Conservation (phyloP, 1,284 basidiomycete genomes). For the Tilletia indica region DNA sequence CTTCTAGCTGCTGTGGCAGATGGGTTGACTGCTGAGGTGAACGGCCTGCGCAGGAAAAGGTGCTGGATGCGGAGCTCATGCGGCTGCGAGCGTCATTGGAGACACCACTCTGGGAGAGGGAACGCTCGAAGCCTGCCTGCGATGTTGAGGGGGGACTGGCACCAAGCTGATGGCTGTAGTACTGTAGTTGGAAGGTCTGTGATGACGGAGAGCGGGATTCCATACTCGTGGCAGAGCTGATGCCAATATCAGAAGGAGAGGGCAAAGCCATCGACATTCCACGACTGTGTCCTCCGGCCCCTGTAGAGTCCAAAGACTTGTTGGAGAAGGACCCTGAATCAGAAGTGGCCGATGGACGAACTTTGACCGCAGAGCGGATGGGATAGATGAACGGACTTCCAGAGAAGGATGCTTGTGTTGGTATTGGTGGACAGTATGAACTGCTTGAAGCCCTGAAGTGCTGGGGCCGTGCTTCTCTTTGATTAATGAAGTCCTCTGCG, state of each 20-base stretch:
- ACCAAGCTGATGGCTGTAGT: conserved; percentile 16
- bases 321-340: conserved; percentile 4
- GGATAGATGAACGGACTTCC: conserved; percentile 45
- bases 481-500: too few relatives aligned
- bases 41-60: neutral
- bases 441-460: too few relatives aligned
- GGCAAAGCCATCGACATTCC: conserved; percentile 3
- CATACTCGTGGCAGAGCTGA: neutral
- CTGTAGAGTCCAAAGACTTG: conserved; percentile 1
- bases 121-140: neutral
- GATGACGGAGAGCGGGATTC: conserved; percentile 19
- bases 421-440: neutral
- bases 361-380: conserved; percentile 44
- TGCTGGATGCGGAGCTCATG: neutral
- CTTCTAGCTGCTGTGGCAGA: neutral
- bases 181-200: conserved; percentile 23
- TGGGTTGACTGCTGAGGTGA: neutral
- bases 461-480: too few relatives aligned
- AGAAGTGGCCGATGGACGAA: conserved; percentile 33
- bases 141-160: neutral
- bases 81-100: neutral
- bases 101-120: neutral
- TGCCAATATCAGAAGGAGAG: neutral
- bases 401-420: neutral
- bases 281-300: too few relatives aligned